Evolutionary conservation across 352 stramenopile species (phyloP), one percentile per base, ranked within the genome.

Genomic region (Globisporangium takayamanum): DNA sequence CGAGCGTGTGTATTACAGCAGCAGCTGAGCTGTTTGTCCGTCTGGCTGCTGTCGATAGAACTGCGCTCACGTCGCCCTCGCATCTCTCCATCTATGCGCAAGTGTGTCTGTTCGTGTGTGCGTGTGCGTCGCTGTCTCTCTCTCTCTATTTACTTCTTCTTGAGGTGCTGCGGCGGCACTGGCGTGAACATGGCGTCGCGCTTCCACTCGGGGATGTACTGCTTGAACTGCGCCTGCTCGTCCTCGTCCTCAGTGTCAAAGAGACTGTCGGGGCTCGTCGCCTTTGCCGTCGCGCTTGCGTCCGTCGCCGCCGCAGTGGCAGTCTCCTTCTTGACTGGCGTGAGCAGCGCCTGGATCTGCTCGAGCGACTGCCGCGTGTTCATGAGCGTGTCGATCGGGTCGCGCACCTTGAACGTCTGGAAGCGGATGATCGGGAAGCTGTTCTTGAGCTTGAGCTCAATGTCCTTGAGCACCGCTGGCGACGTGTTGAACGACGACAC

Each of bases 401-500:
- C 80, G 62, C 80, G 78, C 12, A 94, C 66, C 71, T 94, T 91
- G 74, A 94, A 94, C 12, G 84, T 91, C 72, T 87, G 69, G 73
- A 92, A 94, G 70, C 84, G 84, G 55, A 94, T 79, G 60, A 94
- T 79, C 41, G 80, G 77, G 70, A 91, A 92, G 65, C 70, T 84
- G 68, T 92, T 87, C 76, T 92, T 92, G 36, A 94, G 76, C 65
- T 90, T 91, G n/a, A 58, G 54, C 66, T 94, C 82, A 15, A 92
- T 59, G 53, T 94, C 80, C 46, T 80, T 65, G 28, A 94, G 69
- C 60, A 82, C 74, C 8, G 60, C 57, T 0, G 84, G 80, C 54
- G 80, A 90, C 64, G 81, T 87, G 60, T 89, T 91, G 69, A 94
- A 94, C 66, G 90, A 82, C 70, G 84, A 75, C 36, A 94, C 81